Evolutionary conservation across 306 rosid genomes (phyloP).

Genomic region (Cucurbita moschata): DNA sequence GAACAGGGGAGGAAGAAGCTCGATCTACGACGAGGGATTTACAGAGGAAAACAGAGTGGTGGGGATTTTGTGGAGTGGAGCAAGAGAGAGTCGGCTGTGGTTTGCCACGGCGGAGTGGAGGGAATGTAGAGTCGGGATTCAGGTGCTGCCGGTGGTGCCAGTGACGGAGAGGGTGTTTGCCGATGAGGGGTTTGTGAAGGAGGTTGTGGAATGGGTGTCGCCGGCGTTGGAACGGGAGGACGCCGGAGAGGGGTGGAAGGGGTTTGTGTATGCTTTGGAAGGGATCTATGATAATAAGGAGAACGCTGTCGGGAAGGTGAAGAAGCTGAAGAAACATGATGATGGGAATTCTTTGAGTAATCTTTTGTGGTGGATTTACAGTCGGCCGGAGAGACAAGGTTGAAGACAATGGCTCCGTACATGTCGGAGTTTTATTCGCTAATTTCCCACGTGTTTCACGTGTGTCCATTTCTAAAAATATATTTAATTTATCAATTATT

Average conservation of each 20-base stretch:
- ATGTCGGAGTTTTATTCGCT: background rate
- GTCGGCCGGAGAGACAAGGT: background rate
- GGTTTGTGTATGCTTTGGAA: conserved; percentile 50
- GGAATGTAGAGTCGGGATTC: conserved; percentile 72
- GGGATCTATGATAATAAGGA: conserved; percentile 41
- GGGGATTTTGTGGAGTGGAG: conserved; percentile 66
- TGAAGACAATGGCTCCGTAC: background rate
- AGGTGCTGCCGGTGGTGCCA: conserved; percentile 54
- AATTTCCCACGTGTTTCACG: background rate
- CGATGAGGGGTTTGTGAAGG: conserved; percentile 36
- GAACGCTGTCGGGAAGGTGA: conserved; percentile 30
- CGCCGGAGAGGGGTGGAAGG: conserved; percentile 85
- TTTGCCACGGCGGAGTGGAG: conserved; percentile 66
- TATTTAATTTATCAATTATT: too few relatives aligned
- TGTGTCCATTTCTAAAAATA: background rate
- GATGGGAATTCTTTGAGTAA: conserved; percentile 68
- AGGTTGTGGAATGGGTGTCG: conserved; percentile 58
- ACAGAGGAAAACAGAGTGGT: conserved; percentile 36
- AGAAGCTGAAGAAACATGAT: conserved; percentile 39
- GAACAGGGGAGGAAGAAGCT: conserved; percentile 20
- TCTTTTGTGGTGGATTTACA: conserved; percentile 78
- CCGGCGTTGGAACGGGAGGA: conserved; percentile 53
- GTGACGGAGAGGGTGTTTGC: conserved; percentile 52
- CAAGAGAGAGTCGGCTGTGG: conserved; percentile 80
- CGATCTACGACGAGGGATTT: conserved; percentile 41